These are phyloP conservation scores for Escovopsis sp. DNA, from an alignment of 2,329 filamentous ascomycete species.

Conservation along the genomic window DNA sequence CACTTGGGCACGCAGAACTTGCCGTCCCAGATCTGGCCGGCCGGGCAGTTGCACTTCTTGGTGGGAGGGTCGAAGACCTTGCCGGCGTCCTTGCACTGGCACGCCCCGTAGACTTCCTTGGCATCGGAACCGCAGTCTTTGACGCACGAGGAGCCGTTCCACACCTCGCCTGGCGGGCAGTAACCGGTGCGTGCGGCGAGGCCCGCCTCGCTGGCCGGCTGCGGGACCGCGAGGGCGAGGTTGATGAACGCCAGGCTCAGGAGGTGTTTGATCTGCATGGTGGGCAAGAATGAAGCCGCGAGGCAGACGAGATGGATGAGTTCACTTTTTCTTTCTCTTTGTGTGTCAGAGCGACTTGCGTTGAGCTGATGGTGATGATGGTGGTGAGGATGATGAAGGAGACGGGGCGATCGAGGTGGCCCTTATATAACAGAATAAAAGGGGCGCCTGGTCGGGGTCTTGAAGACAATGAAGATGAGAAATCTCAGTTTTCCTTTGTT, in stretches of 20 bases:
- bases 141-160: conserved; percentile 1
- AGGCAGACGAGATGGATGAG: not conserved
- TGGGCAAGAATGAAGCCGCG: not conserved
- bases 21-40: not conserved
- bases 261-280: conserved; percentile 2
- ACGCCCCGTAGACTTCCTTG: not conserved
- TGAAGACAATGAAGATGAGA: too few species aligned
- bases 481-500: too few species aligned
- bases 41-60: conserved; percentile 1
- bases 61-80: not conserved
- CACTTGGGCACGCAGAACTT: not conserved
- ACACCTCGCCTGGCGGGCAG: conserved; percentile 1
- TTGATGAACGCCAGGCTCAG: not conserved
- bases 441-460: too few species aligned
- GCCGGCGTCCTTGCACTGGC: conserved; percentile 2
- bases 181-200: not conserved
- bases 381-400: not conserved
- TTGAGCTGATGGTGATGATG: not conserved
- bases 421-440: too few species aligned
- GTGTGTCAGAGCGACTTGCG: too few species aligned
- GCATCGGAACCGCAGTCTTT: conserved; percentile 2
- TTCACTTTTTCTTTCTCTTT: not conserved
- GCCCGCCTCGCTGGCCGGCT: not conserved
- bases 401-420: too few species aligned
- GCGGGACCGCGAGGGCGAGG: not conserved